A percentile compares a stretch with the other conserved stretches of the same genome.
phyloP scores from a whole-genome alignment of 2,329 filamentous ascomycete species.

The Scedosporium aurantiacum region DNA sequence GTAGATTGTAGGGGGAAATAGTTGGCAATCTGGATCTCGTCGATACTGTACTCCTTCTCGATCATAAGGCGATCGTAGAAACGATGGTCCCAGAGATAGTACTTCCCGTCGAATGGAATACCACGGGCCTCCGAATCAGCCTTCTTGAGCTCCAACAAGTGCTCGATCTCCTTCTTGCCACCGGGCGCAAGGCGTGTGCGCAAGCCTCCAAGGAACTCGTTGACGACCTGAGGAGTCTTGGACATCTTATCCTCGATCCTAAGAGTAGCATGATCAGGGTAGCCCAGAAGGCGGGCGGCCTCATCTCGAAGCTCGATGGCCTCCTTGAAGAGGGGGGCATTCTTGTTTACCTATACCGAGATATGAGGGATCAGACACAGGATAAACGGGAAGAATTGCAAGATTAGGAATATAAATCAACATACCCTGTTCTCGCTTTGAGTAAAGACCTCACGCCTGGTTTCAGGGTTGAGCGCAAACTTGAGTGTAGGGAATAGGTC shows the following conservation, averaged over 20 bases:
- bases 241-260: conserved; percentile 79
- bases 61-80: conserved; percentile 75
- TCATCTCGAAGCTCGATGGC: conserved; percentile 67
- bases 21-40: conserved; percentile 70
- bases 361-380: neutral
- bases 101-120: conserved; percentile 51
- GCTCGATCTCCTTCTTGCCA: conserved; percentile 57
- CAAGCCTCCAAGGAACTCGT: conserved; percentile 62
- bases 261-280: conserved; percentile 65
- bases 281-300: conserved; percentile 64
- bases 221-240: conserved; percentile 60
- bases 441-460: conserved; percentile 57
- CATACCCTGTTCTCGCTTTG: conserved; percentile 67
- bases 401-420: too few relatives aligned
- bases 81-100: conserved; percentile 74
- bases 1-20: conserved; percentile 72
- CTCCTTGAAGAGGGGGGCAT: conserved; percentile 63
- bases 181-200: conserved; percentile 55
- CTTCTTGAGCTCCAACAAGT: conserved; percentile 65
- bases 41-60: conserved; percentile 68
- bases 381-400: neutral
- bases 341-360: conserved; percentile 48
- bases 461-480: conserved; percentile 61
- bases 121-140: conserved; percentile 51
- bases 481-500: conserved; percentile 70